phyloP scores from a whole-genome alignment of 2,329 filamentous ascomycete species.

The Calonectria hongkongensis region DNA sequence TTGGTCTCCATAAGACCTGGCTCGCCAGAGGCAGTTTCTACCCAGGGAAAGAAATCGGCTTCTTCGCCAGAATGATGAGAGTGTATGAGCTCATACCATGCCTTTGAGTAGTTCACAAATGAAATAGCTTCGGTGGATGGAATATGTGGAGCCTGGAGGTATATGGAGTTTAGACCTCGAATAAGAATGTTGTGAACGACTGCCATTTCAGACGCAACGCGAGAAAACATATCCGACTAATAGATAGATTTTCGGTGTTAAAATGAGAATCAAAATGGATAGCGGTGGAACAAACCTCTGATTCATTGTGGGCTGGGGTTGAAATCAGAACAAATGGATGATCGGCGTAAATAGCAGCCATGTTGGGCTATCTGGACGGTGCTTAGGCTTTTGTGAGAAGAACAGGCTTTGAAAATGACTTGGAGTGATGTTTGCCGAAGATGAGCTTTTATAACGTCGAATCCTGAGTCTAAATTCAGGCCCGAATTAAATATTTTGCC shows the following conservation, averaged over 20 bases:
- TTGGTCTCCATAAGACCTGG: conserved; percentile 61
- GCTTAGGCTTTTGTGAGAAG: neutral
- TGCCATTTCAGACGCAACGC: conserved; percentile 57
- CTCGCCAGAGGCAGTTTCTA: conserved; percentile 58
- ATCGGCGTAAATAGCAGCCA: conserved; percentile 35
- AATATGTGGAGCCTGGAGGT: conserved; percentile 31
- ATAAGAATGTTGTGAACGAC: conserved; percentile 58
- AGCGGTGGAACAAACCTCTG: neutral
- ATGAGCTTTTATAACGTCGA: neutral
- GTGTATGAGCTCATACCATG: conserved; percentile 56
- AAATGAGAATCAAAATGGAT: neutral
- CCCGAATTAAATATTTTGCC: neutral
- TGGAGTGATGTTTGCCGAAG: neutral
- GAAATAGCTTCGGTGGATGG: conserved; percentile 57
- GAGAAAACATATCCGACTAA: conserved; percentile 55
- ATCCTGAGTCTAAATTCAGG: neutral
- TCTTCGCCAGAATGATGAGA: conserved; percentile 63
- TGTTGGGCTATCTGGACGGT: neutral
- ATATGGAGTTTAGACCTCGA: conserved; percentile 55
- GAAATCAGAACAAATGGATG: conserved; percentile 31
- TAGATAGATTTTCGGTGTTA: neutral
- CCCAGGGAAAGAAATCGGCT: conserved; percentile 57
- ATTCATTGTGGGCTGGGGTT: conserved; percentile 25
- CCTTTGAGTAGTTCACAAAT: conserved; percentile 55
- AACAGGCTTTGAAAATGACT: too few relatives aligned